Evolutionary conservation across 2,329 filamentous ascomycete species (phyloP).

Genomic region (Talaromyces rugulosus): DNA sequence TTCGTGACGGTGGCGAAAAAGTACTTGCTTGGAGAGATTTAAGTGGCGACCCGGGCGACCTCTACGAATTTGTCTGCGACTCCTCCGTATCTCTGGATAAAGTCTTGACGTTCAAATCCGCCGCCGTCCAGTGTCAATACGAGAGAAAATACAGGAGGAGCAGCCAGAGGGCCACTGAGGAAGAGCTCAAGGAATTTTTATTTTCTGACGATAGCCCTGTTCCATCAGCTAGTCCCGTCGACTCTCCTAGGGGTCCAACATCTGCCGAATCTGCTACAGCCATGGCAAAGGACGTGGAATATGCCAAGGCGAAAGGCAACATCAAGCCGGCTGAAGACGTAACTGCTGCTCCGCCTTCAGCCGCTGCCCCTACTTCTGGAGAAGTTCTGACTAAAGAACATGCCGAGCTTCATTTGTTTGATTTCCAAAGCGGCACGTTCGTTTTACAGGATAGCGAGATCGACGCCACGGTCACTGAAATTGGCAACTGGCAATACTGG

Average conservation of each 20-base stretch:
- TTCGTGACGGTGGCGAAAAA: constrained; percentile 73
- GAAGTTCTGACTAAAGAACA: constrained; percentile 71
- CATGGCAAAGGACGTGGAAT: constrained; percentile 44
- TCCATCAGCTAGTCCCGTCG: constrained; percentile 55
- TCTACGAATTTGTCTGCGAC: constrained; percentile 99
- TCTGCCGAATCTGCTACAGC: constrained; percentile 39
- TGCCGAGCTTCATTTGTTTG: constrained; percentile 89
- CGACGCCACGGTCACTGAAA: constrained; percentile 74
- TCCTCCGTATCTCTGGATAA: constrained; percentile 63
- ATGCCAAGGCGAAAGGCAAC: constrained; percentile 38
- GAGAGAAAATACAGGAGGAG: constrained; percentile 87
- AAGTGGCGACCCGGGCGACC: constrained; percentile 85
- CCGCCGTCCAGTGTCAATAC: constrained; percentile 92
- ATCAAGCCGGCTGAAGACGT: constrained; percentile 40
- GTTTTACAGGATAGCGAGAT: constrained; percentile 72
- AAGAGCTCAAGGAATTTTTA: constrained; percentile 76
- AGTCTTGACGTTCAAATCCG: constrained; percentile 73
- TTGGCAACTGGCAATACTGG: constrained; percentile 94
- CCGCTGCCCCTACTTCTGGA: constrained; percentile 60
- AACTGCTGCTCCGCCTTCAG: constrained; percentile 58
- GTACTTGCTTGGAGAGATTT: constrained; percentile 93
- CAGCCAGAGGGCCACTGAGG: constrained; percentile 72
- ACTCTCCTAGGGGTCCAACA: constrained; percentile 39
- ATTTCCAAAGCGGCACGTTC: constrained; percentile 83
- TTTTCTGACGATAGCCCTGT: constrained; percentile 63